These are phyloP conservation scores for Termitomyces sp. DNA, from an alignment of 768 basidiomycete genomes.

Conservation along the genomic window DNA sequence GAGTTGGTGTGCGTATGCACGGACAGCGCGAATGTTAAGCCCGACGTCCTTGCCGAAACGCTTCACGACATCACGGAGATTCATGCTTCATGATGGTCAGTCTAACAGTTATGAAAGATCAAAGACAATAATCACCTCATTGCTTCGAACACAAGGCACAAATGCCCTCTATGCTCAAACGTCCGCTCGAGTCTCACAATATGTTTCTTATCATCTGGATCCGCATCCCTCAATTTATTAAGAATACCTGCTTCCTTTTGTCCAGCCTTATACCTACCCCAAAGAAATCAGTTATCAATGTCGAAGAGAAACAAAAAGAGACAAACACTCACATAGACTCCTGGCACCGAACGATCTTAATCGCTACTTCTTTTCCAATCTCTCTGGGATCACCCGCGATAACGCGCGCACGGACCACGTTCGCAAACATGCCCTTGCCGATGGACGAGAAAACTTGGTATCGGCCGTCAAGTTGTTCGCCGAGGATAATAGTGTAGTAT, in stretches of 20 bases:
- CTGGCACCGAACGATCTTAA: slow-evolving; percentile 94
- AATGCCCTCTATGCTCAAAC: slow-evolving; percentile 95
- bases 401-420: slow-evolving; percentile 87
- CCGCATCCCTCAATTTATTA: slow-evolving; percentile 79
- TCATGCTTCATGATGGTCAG: slow-evolving; percentile 62
- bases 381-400: slow-evolving; percentile 58
- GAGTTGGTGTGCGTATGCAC: slow-evolving; percentile 97
- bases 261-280: slow-evolving; percentile 88
- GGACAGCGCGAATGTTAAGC: slow-evolving; percentile 92
- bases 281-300: neutral
- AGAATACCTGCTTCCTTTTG: slow-evolving; percentile 84
- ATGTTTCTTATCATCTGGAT: slow-evolving; percentile 97
- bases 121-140: slow-evolving; percentile 52
- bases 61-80: slow-evolving; percentile 95
- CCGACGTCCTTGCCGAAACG: slow-evolving; percentile 98
- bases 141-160: slow-evolving; percentile 94
- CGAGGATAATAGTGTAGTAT: slow-evolving; percentile 91
- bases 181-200: slow-evolving; percentile 88
- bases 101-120: neutral
- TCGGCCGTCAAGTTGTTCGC: slow-evolving; percentile 86
- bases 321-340: slow-evolving; percentile 73
- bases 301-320: neutral
- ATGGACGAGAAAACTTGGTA: slow-evolving; percentile 94
- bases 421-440: slow-evolving; percentile 99
- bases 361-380: slow-evolving; percentile 74